Percentiles rank a stretch among this genome's conserved stretches.
Evolutionary conservation across 2,329 filamentous ascomycete species (phyloP).

Genomic region (Arachnopeziza araneosa): DNA sequence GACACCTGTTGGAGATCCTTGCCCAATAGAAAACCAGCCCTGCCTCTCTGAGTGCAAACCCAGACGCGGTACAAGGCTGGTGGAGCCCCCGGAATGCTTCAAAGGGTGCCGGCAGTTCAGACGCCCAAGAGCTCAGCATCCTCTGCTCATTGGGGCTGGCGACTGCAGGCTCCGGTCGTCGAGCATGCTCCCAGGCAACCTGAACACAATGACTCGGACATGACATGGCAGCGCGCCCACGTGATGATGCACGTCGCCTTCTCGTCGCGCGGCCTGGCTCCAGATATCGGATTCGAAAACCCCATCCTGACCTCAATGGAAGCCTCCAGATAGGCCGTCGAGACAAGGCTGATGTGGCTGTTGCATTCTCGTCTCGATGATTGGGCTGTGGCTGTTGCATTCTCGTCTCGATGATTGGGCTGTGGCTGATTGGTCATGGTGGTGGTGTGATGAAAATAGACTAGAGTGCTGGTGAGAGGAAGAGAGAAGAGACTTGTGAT

Average conservation of each 20-base stretch:
- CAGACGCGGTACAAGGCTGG: slow-evolving; percentile 1
- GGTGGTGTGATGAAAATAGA: no score
- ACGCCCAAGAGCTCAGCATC: not conserved
- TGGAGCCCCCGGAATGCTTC: slow-evolving; percentile 4
- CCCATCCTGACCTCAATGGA: not conserved
- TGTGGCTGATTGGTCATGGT: no score
- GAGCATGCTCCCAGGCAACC: not conserved
- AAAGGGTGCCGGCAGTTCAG: not conserved
- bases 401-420: not conserved
- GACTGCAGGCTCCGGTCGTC: no score
- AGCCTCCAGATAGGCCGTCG: not conserved
- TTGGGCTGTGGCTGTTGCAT: not conserved
- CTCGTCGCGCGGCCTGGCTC: no score
- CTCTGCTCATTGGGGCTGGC: not conserved
- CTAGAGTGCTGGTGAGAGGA: no score
- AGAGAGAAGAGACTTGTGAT: no score
- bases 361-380: not conserved
- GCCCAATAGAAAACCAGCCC: slow-evolving; percentile 8
- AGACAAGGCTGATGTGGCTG: not conserved
- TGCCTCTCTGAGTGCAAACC: not conserved
- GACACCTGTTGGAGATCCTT: slow-evolving; percentile 8
- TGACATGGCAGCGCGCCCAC: not conserved
- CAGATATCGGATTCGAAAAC: no score
- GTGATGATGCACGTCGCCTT: not conserved
- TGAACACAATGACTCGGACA: not conserved